A percentile compares a stretch with the other conserved stretches of the same genome.
phyloP scores from a whole-genome alignment of 176 grass and related monocot species.

The Aegilops bicornis region DNA sequence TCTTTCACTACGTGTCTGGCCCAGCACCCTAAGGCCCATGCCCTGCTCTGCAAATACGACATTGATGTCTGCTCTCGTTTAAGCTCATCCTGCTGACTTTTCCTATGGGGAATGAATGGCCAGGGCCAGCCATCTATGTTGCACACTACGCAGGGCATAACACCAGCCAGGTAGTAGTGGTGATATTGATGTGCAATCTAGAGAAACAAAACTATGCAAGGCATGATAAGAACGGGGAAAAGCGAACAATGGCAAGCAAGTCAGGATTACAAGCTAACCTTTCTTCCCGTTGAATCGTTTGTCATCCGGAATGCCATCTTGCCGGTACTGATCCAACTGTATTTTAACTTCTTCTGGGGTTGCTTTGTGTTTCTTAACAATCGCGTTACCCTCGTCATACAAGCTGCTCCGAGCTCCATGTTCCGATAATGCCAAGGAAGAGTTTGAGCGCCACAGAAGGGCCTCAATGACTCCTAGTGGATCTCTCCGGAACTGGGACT shows the following conservation, averaged over 20 bases:
- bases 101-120: not conserved
- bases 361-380: constrained; percentile 93
- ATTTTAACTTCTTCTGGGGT: constrained; percentile 83
- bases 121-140: not conserved
- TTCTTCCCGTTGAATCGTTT: constrained; percentile 87
- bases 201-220: not conserved
- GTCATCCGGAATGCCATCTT: constrained; percentile 79
- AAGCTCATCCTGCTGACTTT: not conserved
- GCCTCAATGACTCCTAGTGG: constrained; percentile 77
- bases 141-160: not conserved
- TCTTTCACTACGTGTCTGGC: not conserved
- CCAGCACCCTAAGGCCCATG: not conserved
- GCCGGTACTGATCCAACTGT: constrained; percentile 71
- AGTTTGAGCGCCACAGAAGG: constrained; percentile 81
- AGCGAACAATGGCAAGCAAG: not conserved
- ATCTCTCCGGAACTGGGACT: constrained; percentile 89
- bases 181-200: not conserved
- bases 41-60: not conserved
- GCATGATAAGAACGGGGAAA: not conserved
- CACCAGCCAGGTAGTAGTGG: not conserved
- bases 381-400: constrained; percentile 83
- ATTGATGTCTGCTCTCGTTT: not conserved
- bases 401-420: constrained; percentile 87
- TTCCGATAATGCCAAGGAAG: constrained; percentile 84
- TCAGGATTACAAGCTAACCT: constrained; percentile 46